These are phyloP conservation scores for Parathielavia hyrcaniae DNA, from an alignment of 495 filamentous ascomycete species.

Conservation along the genomic window DNA sequence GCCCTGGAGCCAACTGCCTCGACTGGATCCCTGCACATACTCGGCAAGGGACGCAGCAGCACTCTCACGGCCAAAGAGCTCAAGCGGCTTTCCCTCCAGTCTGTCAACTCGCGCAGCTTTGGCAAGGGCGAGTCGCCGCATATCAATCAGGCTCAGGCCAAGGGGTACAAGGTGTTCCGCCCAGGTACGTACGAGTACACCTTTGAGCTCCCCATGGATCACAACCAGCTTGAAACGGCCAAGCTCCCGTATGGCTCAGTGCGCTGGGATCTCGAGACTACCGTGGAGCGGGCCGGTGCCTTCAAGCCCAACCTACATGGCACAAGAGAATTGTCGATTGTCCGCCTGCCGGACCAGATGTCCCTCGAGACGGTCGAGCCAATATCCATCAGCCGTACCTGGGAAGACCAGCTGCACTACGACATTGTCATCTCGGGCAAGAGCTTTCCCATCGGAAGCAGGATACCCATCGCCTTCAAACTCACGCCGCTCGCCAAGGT, in stretches of 20 bases:
- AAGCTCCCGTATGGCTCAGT: conserved; percentile 84
- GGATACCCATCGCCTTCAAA: conserved; percentile 96
- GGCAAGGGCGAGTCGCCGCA: conserved; percentile 66
- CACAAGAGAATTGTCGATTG: conserved; percentile 73
- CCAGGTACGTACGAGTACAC: conserved; percentile 91
- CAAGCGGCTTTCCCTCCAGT: conserved; percentile 67
- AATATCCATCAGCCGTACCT: conserved; percentile 92
- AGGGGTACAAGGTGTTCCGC: conserved; percentile 82
- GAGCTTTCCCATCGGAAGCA: conserved; percentile 87
- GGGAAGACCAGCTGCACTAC: conserved; percentile 98
- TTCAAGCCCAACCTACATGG: conserved; percentile 89
- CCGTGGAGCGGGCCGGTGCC: conserved; percentile 81
- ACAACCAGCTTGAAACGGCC: conserved; percentile 85
- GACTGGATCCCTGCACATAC: conserved; percentile 21
- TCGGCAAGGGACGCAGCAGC: conserved; percentile 22
- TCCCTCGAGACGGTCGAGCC: conserved; percentile 92
- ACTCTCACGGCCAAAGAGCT: conserved; percentile 44
- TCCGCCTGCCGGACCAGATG: conserved; percentile 83
- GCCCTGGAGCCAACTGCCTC: conserved; percentile 39
- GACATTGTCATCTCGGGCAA: conserved; percentile 98
- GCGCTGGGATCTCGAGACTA: conserved; percentile 81
- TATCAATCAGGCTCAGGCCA: conserved; percentile 61
- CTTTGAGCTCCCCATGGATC: conserved; percentile 92
- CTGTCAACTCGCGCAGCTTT: conserved; percentile 79
- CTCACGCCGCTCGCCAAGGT: conserved; percentile 94